phyloP scores from a whole-genome alignment of 495 filamentous ascomycete genomes.

The Xylaria curta region DNA sequence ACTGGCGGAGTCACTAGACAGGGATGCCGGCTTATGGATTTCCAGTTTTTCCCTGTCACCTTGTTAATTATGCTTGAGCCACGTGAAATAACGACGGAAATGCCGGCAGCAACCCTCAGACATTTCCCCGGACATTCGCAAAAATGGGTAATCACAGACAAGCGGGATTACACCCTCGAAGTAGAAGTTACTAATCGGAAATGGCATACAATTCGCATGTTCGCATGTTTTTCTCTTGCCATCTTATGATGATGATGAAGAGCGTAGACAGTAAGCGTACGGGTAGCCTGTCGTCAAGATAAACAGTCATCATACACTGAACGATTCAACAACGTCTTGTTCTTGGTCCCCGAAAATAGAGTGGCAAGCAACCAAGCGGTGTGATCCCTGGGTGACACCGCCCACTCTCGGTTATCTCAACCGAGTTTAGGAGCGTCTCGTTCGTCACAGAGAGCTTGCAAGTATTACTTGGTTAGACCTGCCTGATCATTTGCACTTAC shows the following conservation, averaged over 20 bases:
- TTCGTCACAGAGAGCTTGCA: not conserved
- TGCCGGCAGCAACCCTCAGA: constrained; percentile 13
- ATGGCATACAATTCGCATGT: not conserved
- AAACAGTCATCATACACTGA: not conserved
- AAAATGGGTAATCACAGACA: not conserved
- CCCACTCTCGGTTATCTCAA: constrained; percentile 25
- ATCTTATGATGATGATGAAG: not conserved
- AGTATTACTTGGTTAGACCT: no score
- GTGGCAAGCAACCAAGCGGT: constrained; percentile 20
- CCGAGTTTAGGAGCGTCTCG: not conserved
- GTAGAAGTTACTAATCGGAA: not conserved
- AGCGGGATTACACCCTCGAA: not conserved
- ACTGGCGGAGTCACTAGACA: constrained; percentile 1
- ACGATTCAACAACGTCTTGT: not conserved
- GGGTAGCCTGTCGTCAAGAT: not conserved
- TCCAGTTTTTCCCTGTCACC: constrained; percentile 2
- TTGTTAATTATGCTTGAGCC: constrained; percentile 17
- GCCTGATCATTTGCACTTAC: not conserved
- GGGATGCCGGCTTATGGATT: constrained; percentile 16
- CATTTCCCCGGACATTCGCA: constrained; percentile 4
- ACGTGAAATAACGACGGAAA: constrained; percentile 22
- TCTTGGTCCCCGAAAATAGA: constrained; percentile 10
- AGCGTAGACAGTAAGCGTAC: constrained; percentile 6
- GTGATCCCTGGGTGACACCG: constrained; percentile 10
- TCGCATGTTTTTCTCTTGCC: not conserved